Percentiles rank a stretch among this genome's conserved stretches.
Evolutionary conservation across 768 basidiomycete species (phyloP).

Genomic region (Austroboletus eburneus): DNA sequence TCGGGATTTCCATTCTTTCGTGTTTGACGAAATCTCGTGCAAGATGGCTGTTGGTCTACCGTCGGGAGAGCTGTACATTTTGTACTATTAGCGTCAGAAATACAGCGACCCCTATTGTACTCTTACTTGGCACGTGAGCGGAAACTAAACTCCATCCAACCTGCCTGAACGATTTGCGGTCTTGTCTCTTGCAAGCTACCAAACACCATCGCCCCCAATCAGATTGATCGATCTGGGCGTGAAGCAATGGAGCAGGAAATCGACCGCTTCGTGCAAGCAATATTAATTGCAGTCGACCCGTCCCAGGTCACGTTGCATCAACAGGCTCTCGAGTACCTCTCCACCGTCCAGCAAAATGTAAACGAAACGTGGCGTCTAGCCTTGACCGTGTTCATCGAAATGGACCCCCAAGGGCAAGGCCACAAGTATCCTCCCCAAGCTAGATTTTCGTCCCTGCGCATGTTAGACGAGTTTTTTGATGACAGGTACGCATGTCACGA

Average conservation of each 20-base stretch:
- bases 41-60: constrained; percentile 47
- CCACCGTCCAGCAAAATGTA: constrained; percentile 71
- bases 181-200: background rate
- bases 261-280: constrained; percentile 77
- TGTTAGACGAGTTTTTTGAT: constrained; percentile 80
- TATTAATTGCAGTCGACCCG: constrained; percentile 83
- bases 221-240: constrained; percentile 14
- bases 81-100: constrained; percentile 28
- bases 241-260: constrained; percentile 76
- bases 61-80: constrained; percentile 50
- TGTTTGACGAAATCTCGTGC: constrained; percentile 55
- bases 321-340: constrained; percentile 82
- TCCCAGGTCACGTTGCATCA: constrained; percentile 67
- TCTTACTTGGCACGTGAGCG: constrained; percentile 23
- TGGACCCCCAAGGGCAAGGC: constrained; percentile 47
- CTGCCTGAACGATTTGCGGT: no score
- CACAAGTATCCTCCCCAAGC: constrained; percentile 68
- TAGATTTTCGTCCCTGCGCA: constrained; percentile 75
- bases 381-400: constrained; percentile 66
- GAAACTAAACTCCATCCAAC: constrained; percentile 1
- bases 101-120: constrained; percentile 16
- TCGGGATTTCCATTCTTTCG: constrained; percentile 41
- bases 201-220: background rate
- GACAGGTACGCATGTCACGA: constrained; percentile 56
- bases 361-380: constrained; percentile 78